Evolutionary conservation across 495 filamentous ascomycete genomes (phyloP).

Genomic region (Xylaria nigripes): DNA sequence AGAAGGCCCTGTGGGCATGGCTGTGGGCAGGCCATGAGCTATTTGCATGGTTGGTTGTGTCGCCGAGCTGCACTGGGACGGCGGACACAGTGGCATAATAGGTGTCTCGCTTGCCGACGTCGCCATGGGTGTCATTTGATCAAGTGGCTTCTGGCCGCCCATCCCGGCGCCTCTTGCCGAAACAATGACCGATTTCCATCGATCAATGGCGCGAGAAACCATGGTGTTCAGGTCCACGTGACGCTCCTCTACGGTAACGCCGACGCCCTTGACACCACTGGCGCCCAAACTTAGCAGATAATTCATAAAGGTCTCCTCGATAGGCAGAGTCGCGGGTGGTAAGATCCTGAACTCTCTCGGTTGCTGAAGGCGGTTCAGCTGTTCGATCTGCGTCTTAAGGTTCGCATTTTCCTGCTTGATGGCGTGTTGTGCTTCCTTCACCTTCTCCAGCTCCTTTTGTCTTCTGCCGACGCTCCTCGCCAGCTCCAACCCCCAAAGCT

Average conservation of each 20-base stretch:
- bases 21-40: conserved; percentile 9
- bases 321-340: conserved; percentile 53
- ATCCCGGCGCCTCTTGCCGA: conserved; percentile 31
- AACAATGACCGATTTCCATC: conserved; percentile 46
- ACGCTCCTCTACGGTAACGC: conserved; percentile 35
- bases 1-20: conserved; percentile 6
- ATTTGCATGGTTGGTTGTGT: conserved; percentile 16
- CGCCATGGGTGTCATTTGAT: conserved; percentile 12
- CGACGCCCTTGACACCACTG: conserved; percentile 22
- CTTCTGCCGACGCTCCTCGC: conserved; percentile 63
- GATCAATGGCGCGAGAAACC: conserved; percentile 39
- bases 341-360: conserved; percentile 63
- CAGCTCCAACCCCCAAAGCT: conserved; percentile 72
- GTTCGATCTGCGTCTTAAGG: conserved; percentile 60
- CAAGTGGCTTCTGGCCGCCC: conserved; percentile 29
- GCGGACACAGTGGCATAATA: conserved; percentile 5
- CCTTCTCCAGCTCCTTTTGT: conserved; percentile 53
- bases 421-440: conserved; percentile 52
- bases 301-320: conserved; percentile 38
- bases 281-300: conserved; percentile 28
- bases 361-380: conserved; percentile 58
- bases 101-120: conserved; percentile 9
- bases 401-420: conserved; percentile 65
- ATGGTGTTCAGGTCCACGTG: conserved; percentile 38
- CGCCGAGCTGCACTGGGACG: neutral